Evolutionary conservation across 192 early-diverging fungal species (phyloP).

Genomic region (Backusella morwellensis): DNA sequence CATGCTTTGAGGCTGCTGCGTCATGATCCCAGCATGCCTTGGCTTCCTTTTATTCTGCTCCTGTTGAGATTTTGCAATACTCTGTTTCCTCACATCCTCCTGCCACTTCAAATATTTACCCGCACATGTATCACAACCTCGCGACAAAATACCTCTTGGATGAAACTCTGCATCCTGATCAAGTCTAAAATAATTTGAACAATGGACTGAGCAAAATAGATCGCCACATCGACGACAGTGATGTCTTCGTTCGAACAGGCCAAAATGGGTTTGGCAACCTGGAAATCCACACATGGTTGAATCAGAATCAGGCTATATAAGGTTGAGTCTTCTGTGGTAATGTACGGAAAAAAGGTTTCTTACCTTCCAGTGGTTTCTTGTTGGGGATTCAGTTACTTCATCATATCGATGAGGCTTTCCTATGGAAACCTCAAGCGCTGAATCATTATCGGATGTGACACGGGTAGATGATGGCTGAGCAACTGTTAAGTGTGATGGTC

Average conservation of each 20-base stretch:
- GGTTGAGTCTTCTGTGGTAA: neutral
- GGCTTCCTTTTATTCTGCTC: neutral
- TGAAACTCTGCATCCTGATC: slow-evolving; percentile 32
- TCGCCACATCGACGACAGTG: slow-evolving; percentile 38
- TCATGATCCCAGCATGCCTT: slow-evolving; percentile 24
- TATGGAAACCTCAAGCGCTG: slow-evolving; percentile 14
- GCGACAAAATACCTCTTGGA: slow-evolving; percentile 22
- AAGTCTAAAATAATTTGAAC: slow-evolving; percentile 35
- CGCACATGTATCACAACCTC: slow-evolving; percentile 32
- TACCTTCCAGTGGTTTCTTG: slow-evolving; percentile 26
- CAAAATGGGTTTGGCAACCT: slow-evolving; percentile 20
- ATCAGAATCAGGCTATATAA: slow-evolving; percentile 25
- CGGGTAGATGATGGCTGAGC: slow-evolving; percentile 8
- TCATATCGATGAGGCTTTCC: neutral
- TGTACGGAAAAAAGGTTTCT: no score
- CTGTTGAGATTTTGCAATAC: neutral
- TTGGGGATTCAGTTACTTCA: slow-evolving; percentile 13
- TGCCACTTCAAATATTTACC: slow-evolving; percentile 20
- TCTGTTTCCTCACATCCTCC: neutral
- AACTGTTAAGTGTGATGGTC: slow-evolving; percentile 25
- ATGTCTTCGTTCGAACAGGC: slow-evolving; percentile 37
- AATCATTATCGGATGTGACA: slow-evolving; percentile 6
- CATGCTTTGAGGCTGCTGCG: slow-evolving; percentile 29
- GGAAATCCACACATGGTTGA: slow-evolving; percentile 22
- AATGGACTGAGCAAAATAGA: slow-evolving; percentile 34